These are phyloP conservation scores for Cyamopsis tetragonoloba DNA, from an alignment of 306 rosid genomes.

Conservation along the genomic window DNA sequence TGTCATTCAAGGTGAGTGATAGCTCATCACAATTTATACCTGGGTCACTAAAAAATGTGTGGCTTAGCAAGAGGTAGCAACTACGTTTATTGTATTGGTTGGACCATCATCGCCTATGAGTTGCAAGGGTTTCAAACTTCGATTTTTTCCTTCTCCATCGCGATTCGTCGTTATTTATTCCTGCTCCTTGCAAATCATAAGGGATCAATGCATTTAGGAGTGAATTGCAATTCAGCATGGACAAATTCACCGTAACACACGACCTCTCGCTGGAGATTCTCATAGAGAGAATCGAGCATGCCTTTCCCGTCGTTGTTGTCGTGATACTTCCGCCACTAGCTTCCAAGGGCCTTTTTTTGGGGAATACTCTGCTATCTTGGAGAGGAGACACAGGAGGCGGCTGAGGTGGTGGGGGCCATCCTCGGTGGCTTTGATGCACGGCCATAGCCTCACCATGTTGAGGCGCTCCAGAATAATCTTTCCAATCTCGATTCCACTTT, in stretches of 20 bases:
- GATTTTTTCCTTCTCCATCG: too few relatives aligned
- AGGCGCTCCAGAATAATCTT: slow-evolving; percentile 52
- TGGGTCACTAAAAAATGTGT: too few relatives aligned
- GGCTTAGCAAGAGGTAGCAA: too few relatives aligned
- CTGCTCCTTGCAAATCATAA: too few relatives aligned
- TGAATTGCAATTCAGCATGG: too few relatives aligned
- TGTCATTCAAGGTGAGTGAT: too few relatives aligned
- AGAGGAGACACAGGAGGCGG: slow-evolving; percentile 55
- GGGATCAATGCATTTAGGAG: too few relatives aligned
- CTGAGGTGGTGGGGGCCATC: slow-evolving; percentile 89
- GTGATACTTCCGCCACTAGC: slow-evolving; percentile 77
- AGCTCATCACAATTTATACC: too few relatives aligned
- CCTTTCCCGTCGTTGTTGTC: slow-evolving; percentile 76
- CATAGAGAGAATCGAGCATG: slow-evolving; percentile 75
- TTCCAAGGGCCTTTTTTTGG: slow-evolving; percentile 66
- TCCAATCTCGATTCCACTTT: slow-evolving; percentile 26
- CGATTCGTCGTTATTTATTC: too few relatives aligned
- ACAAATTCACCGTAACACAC: slow-evolving; percentile 81
- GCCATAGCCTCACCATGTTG: slow-evolving; percentile 53
- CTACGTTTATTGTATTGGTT: too few relatives aligned
- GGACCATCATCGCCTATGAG: too few relatives aligned
- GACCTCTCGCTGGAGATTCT: slow-evolving; percentile 93
- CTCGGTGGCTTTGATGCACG: slow-evolving; percentile 57
- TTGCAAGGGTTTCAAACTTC: too few relatives aligned
- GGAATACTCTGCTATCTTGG: slow-evolving; percentile 59